Percentiles rank a stretch among this genome's conserved stretches.
These are phyloP conservation scores for Zygosaccharomyces bailii DNA, from an alignment of 805 yeast genomes.

Conservation along the genomic window DNA sequence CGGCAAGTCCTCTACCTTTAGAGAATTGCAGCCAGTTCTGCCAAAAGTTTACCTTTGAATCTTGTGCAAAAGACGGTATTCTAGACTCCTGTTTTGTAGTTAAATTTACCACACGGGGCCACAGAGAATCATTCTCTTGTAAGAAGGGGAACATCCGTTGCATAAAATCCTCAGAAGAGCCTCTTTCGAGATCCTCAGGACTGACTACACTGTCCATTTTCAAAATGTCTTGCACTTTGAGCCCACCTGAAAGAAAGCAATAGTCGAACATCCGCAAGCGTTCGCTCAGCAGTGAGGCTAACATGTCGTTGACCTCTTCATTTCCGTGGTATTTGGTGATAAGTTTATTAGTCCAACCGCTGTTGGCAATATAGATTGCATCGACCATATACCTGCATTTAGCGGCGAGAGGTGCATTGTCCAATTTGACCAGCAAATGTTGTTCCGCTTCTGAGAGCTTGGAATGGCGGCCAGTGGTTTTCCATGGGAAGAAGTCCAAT, in stretches of 20 bases:
- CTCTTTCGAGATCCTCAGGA: neutral
- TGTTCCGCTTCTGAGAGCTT: constrained; percentile 7
- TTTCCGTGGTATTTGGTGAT: constrained; percentile 16
- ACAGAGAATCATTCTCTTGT: constrained; percentile 11
- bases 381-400: constrained; percentile 26
- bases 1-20: constrained; percentile 30
- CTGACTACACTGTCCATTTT: constrained; percentile 10
- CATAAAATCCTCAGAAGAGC: constrained; percentile 19
- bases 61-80: constrained; percentile 8
- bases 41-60: constrained; percentile 27
- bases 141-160: constrained; percentile 32
- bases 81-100: constrained; percentile 10
- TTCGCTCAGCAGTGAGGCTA: constrained; percentile 25
- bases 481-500: constrained; percentile 1
- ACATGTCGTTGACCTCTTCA: constrained; percentile 22
- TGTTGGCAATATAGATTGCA: constrained; percentile 17
- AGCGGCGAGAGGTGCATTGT: constrained; percentile 9
- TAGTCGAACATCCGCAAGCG: constrained; percentile 29
- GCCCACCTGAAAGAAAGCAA: constrained; percentile 26
- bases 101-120: constrained; percentile 25
- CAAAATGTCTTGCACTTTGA: constrained; percentile 18
- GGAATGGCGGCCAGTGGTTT: neutral
- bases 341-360: constrained; percentile 25
- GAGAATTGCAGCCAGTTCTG: constrained; percentile 24
- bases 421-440: constrained; percentile 12